Base-by-base conservation (phyloP, 1,284 basidiomycete species). In the Gastroboletus turbinatus region DNA sequence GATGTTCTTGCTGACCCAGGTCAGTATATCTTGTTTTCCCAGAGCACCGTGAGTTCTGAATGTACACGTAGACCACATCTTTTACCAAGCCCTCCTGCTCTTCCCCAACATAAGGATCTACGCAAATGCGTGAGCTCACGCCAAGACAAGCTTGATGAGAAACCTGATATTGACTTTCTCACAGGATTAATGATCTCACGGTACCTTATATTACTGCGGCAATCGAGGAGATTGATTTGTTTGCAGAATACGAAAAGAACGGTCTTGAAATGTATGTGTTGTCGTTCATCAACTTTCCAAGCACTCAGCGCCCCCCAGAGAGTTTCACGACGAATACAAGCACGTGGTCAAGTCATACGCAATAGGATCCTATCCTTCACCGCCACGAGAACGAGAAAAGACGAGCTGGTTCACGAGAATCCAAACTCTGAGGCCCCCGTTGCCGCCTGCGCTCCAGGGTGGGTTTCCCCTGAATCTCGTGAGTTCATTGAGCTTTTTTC, bases 1-100 rank as follows among this genome's bases (percentile, higher is more conserved):
- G 85, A 92, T 57, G 83, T 94, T 56, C 91, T 96, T 86, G 88
- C 90, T 2, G 92, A 96, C 73, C 88, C 90, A 61, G 78, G 91
- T 89, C 64, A 62, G 83, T 49, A 21, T 35, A 30, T 19, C 38
- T 53, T 21, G 40, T 50, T 39, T 33, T 23, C 2, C 13, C 14
- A 32, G 19, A 14, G n/a, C n/a, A 40, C 21, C 19, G 3, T 5
- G 11, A 43, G n/a, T 52, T 52, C 56, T 68, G 32, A 69, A 35
- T 39, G 8, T 60, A 16, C 2, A 19, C 55, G 25, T 17, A 88
- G 90, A 86, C 25, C 81, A 82, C 17, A 76, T 90, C 33, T 98
- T 98, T 69, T 86, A 88, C 65, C 83, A 90, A 60, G 90, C 87
- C 3, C 77, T 98, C 36, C 59, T 77, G 0, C 73, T 76, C 32